These are phyloP conservation scores for Isabelozyma heimii DNA, from an alignment of 805 yeast genomes.

Conservation along the genomic window DNA sequence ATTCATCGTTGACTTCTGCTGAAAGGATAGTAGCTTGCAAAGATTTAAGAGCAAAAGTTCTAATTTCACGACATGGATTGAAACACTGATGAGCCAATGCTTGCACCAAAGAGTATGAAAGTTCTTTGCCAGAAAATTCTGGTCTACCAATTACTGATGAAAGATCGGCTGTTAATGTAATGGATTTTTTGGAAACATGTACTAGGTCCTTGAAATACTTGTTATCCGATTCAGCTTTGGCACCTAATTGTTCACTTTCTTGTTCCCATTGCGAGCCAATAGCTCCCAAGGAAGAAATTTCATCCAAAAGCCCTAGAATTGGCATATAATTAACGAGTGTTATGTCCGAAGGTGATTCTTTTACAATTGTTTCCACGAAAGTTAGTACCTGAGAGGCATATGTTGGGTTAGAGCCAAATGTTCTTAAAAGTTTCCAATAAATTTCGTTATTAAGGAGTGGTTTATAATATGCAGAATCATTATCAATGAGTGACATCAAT, in stretches of 20 bases:
- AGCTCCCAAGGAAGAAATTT: slow-evolving; percentile 78
- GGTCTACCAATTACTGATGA: slow-evolving; percentile 30
- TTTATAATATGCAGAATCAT: slow-evolving; percentile 43
- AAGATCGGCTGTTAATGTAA: slow-evolving; percentile 57
- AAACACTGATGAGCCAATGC: slow-evolving; percentile 87
- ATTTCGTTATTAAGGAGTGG: slow-evolving; percentile 32
- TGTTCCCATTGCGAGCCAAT: slow-evolving; percentile 76
- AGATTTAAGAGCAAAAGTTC: slow-evolving; percentile 60
- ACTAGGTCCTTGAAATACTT: slow-evolving; percentile 51
- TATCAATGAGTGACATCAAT: slow-evolving; percentile 46
- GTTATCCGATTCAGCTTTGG: slow-evolving; percentile 35
- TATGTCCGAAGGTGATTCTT: slow-evolving; percentile 31
- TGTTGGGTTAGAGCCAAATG: slow-evolving; percentile 43
- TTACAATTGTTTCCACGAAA: slow-evolving; percentile 44
- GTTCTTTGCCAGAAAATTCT: slow-evolving; percentile 32
- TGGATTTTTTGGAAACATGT: slow-evolving; percentile 57
- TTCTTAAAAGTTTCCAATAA: slow-evolving; percentile 55
- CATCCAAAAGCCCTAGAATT: slow-evolving; percentile 70
- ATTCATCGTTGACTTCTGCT: slow-evolving; percentile 28
- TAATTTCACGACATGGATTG: slow-evolving; percentile 79
- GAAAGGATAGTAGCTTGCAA: slow-evolving; percentile 56
- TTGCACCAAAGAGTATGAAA: slow-evolving; percentile 64
- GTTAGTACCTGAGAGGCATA: slow-evolving; percentile 44
- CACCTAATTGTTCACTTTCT: slow-evolving; percentile 50
- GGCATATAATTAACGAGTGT: slow-evolving; percentile 57